Evolutionary conservation across 78 protist genomes (phyloP).

Genomic region (Guillardia theta): DNA sequence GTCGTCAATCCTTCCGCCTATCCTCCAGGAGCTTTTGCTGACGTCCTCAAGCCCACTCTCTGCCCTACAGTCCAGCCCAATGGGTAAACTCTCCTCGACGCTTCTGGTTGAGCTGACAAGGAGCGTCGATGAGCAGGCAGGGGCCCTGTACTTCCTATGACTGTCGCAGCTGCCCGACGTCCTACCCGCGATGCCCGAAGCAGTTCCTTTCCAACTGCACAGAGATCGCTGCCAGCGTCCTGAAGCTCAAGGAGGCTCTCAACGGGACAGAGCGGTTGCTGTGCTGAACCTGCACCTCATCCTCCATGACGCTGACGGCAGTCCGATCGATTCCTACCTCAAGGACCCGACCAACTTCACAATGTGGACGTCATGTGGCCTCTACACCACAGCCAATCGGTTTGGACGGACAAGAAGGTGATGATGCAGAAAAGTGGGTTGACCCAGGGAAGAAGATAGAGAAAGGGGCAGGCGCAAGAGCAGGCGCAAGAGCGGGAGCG

Average conservation of each 20-base stretch:
- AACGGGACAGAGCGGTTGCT: too few species aligned
- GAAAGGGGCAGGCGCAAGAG: too few species aligned
- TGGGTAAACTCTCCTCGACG: not conserved
- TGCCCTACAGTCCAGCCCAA: not conserved
- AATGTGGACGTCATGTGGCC: not conserved
- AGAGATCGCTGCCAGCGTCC: not conserved
- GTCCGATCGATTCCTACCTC: not conserved
- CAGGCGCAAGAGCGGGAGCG: too few species aligned
- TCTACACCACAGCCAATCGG: not conserved
- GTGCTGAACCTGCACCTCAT: too few species aligned
- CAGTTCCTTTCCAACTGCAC: constrained; percentile 37
- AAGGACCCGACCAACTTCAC: not conserved
- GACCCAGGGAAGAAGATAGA: too few species aligned
- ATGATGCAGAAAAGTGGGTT: too few species aligned
- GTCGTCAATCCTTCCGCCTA: not conserved
- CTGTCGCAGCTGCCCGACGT: not conserved
- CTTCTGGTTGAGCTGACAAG: not conserved
- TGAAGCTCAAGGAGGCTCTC: not conserved
- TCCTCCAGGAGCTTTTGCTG: not conserved
- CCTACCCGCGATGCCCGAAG: constrained; percentile 22
- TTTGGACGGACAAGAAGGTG: too few species aligned
- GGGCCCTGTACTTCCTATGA: not conserved
- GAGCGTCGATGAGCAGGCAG: not conserved
- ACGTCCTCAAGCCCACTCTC: not conserved
- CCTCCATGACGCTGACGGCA: not conserved